Percentiles rank a stretch among this genome's conserved stretches.
phyloP scores from a whole-genome alignment of 2,329 filamentous ascomycete species.

The Coniochaeta ligniaria region DNA sequence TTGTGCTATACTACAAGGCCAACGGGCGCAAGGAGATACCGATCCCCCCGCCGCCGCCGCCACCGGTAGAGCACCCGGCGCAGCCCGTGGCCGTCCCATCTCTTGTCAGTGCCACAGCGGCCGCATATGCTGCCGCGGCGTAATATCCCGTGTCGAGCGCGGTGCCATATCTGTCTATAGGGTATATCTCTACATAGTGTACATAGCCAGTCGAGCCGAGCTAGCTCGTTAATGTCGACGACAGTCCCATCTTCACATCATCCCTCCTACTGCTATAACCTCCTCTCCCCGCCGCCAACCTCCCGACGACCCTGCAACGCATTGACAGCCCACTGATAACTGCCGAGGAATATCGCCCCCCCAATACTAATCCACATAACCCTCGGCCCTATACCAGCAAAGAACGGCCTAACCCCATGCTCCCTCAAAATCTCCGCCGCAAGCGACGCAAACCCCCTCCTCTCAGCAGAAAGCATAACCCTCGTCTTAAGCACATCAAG shows the following conservation, averaged over 20 bases:
- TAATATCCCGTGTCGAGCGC: not conserved
- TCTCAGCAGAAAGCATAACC: slow-evolving; percentile 80
- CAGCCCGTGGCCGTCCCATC: not conserved
- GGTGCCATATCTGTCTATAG: slow-evolving; percentile 3
- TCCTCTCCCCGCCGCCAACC: not conserved
- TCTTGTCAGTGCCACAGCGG: not conserved
- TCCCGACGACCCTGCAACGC: slow-evolving; percentile 41
- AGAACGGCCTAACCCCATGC: slow-evolving; percentile 62
- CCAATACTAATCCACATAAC: slow-evolving; percentile 94
- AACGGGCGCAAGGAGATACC: slow-evolving; percentile 72
- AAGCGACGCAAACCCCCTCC: slow-evolving; percentile 50
- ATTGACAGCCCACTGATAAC: slow-evolving; percentile 86
- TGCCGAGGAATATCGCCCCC: slow-evolving; percentile 89
- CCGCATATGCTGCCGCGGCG: slow-evolving; percentile 1
- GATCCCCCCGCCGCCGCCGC: slow-evolving; percentile 21
- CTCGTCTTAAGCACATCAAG: slow-evolving; percentile 95
- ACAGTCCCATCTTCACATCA: not conserved
- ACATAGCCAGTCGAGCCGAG: slow-evolving; percentile 1
- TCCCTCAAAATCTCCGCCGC: slow-evolving; percentile 57
- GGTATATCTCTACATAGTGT: slow-evolving; percentile 5
- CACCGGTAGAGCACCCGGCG: slow-evolving; percentile 4
- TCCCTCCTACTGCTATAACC: no score
- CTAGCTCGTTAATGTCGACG: not conserved
- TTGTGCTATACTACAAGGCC: slow-evolving; percentile 82
- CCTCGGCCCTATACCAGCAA: slow-evolving; percentile 70